Conservation (phyloP, 2,329 filamentous ascomycete genomes). For the Stachybotrys chlorohalonatus region DNA sequence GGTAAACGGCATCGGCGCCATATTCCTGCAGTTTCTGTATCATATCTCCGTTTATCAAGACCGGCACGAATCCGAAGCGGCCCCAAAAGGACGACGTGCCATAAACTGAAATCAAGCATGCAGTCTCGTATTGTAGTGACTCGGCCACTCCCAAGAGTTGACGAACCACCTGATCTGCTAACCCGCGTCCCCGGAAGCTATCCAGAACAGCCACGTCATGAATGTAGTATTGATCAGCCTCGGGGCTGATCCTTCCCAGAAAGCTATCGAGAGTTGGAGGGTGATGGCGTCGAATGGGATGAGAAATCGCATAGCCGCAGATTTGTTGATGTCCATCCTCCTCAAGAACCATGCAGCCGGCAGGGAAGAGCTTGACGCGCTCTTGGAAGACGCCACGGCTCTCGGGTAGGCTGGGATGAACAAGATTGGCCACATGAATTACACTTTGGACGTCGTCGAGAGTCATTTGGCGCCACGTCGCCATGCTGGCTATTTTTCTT, state of each 20-base stretch:
- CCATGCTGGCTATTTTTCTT: conserved; percentile 3
- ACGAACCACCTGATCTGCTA: conserved; percentile 13
- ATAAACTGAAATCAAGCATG: conserved; percentile 25
- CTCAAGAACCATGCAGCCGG: conserved; percentile 21
- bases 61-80: conserved; percentile 19
- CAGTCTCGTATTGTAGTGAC: conserved; percentile 11
- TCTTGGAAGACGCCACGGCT: conserved; percentile 18
- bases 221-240: conserved; percentile 26
- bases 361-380: conserved; percentile 21
- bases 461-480: conserved; percentile 17
- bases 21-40: conserved; percentile 20
- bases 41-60: conserved; percentile 10
- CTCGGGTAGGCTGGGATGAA: conserved; percentile 23
- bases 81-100: conserved; percentile 22
- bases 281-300: conserved; percentile 19
- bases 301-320: conserved; percentile 25
- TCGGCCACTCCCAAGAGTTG: conserved; percentile 13
- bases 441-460: conserved; percentile 14
- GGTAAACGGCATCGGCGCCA: conserved; percentile 20
- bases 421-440: conserved; percentile 13
- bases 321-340: conserved; percentile 7
- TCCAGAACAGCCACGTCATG: conserved; percentile 25
- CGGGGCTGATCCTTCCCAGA: conserved; percentile 15
- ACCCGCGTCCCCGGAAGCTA: conserved; percentile 14
- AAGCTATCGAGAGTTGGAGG: conserved; percentile 21